Evolutionary conservation across 2,329 filamentous ascomycete genomes (phyloP), one percentile per base, ranked within the genome.

Genomic region (Thelonectria discophora): DNA sequence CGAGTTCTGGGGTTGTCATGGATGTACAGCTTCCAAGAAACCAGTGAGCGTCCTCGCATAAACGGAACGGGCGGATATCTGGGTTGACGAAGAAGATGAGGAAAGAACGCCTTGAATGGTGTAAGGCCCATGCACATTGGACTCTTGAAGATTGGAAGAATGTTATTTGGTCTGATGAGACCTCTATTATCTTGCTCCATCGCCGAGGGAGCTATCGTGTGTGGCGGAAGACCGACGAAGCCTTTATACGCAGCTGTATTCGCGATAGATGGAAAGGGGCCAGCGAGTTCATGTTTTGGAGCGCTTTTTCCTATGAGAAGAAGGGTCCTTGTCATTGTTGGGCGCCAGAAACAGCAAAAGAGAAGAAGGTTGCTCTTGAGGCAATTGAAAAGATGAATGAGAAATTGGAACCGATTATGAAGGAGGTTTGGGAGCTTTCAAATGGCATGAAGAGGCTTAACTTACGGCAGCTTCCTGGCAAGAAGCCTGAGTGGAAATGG

Each of bases 121-220:
- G 39, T 18, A 6, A 3, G n/a, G n/a, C n/a, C n/a, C n/a, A n/a
- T n/a, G n/a, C 39, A 42, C 9, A 42, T 9, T 42, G 17, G 39
- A 42, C 39, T 17, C 18, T 65, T 15, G 30, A 69, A 12, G 62
- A 68, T 20, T 69, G 40, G 62, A 69, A 65, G 55, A 60, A 60
- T 47, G 20, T 68, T 11, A 69, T 68, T 60, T 69, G 18, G 59
- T 67, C 43, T 18, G 47, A 69, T 51, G 42, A 70, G 58, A 67
- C 55, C 32, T 63, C 55, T 59, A 30, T 70, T 51, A 53, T 70
- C 46, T 45, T 68, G 10, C 48, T 65, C 6, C 40, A 67, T 50
- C 27, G 24, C 1, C 17, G 40, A 9, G 51, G 63, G 13, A 45
- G 55, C 39, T 67, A 67, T 57, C 27, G 39, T 12, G 45, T 69